phyloP scores from a whole-genome alignment of 73 alveolate genomes.

The Paramecium caudatum region DNA sequence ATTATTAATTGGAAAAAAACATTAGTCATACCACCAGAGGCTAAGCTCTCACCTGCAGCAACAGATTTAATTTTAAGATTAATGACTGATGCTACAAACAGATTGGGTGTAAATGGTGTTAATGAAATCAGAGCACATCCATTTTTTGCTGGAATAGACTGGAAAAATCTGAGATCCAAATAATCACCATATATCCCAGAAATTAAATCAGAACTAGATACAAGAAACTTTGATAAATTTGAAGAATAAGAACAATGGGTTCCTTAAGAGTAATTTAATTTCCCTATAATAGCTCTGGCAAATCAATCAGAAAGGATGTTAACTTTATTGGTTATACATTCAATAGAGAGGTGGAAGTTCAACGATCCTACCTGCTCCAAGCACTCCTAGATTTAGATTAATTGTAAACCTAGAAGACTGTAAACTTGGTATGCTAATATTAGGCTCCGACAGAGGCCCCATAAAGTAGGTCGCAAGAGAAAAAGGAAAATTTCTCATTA shows the following conservation, averaged over 20 bases:
- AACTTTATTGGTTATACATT: conserved; percentile 81
- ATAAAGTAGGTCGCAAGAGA: conserved; percentile 4
- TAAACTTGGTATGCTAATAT: not conserved
- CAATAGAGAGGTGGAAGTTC: conserved; percentile 76
- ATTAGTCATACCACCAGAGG: conserved; percentile 88
- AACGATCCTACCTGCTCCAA: conserved; percentile 66
- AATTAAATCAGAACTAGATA: conserved; percentile 81
- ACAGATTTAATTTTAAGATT: conserved; percentile 85
- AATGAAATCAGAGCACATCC: conserved; percentile 96
- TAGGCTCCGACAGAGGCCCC: conserved; percentile 38
- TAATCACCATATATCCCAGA: conserved; percentile 92
- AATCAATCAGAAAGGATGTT: conserved; percentile 74
- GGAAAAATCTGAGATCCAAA: conserved; percentile 88
- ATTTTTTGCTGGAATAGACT: conserved; percentile 91
- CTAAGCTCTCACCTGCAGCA: conserved; percentile 88
- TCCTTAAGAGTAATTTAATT: conserved; percentile 78
- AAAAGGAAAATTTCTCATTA: not conserved
- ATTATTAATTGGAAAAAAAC: conserved; percentile 90
- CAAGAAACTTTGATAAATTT: conserved; percentile 92
- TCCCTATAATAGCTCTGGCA: conserved; percentile 56
- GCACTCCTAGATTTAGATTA: conserved; percentile 72
- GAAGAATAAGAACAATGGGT: conserved; percentile 95
- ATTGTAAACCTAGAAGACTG: conserved; percentile 58
- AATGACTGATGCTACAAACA: conserved; percentile 84
- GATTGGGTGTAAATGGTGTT: conserved; percentile 91